Conservation (phyloP, 805 yeast genomes). For the Candida cerambycidarum region DNA sequence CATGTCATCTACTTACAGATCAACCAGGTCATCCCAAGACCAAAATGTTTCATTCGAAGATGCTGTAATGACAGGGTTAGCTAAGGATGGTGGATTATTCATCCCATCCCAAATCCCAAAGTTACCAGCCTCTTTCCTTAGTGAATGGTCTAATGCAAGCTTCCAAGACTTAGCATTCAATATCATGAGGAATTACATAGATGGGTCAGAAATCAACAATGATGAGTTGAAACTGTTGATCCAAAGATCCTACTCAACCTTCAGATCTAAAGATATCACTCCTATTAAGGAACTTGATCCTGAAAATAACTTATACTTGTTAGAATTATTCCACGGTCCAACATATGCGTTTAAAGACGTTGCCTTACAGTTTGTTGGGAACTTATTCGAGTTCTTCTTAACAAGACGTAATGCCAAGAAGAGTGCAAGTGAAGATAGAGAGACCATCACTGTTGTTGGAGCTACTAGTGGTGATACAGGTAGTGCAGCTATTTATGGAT, state of each 20-base stretch:
- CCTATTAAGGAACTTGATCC: conserved; percentile 71
- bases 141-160: conserved; percentile 68
- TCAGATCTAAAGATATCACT: conserved; percentile 84
- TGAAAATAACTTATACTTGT: conserved; percentile 56
- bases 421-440: conserved; percentile 54
- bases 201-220: conserved; percentile 68
- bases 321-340: conserved; percentile 98
- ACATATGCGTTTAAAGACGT: conserved; percentile 99
- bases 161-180: conserved; percentile 88
- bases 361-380: conserved; percentile 97
- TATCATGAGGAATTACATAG: conserved; percentile 77
- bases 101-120: conserved; percentile 82
- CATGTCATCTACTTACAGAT: conserved; percentile 49
- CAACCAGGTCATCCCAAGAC: conserved; percentile 63
- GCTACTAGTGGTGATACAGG: conserved; percentile 99
- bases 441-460: conserved; percentile 92
- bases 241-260: conserved; percentile 79
- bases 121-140: conserved; percentile 54
- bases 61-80: conserved; percentile 86
- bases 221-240: conserved; percentile 65
- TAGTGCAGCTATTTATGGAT: conserved; percentile 97
- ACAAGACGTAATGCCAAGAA: conserved; percentile 64
- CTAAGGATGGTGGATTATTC: conserved; percentile 95
- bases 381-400: conserved; percentile 89
- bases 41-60: conserved; percentile 70